Conservation (phyloP, 768 basidiomycete species). For the Trametes meyenii region DNA sequence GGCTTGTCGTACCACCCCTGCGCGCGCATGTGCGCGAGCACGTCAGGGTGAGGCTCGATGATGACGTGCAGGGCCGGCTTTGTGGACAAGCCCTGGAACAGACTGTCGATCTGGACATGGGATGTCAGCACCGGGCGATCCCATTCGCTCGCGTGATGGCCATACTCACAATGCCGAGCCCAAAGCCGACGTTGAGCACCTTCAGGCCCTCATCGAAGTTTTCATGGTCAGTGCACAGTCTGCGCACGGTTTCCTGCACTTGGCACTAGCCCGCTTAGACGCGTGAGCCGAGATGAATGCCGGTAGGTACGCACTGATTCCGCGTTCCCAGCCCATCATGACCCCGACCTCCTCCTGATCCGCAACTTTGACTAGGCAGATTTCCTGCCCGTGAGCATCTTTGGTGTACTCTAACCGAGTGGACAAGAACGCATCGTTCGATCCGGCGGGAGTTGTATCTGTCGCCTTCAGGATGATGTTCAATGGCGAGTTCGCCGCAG, state of each 20-base stretch:
- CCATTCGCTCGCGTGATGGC: background rate
- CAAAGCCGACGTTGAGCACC: conserved; percentile 91
- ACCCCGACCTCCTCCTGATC: conserved; percentile 86
- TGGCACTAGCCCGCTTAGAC: conserved; percentile 33
- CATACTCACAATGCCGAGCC: conserved; percentile 79
- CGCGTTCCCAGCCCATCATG: conserved; percentile 99
- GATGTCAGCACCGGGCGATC: background rate
- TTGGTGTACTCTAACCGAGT: conserved; percentile 68
- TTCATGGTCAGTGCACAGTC: conserved; percentile 58
- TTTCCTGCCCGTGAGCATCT: conserved; percentile 78
- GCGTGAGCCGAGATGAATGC: background rate
- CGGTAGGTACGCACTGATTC: conserved; percentile 58
- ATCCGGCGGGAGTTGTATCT: conserved; percentile 61
- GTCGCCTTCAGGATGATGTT: conserved; percentile 48
- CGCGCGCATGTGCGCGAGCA: conserved; percentile 77
- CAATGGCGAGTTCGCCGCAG: conserved; percentile 30
- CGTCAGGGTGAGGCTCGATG: conserved; percentile 92
- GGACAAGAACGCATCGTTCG: conserved; percentile 68
- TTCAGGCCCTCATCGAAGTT: conserved; percentile 51
- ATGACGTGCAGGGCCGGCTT: conserved; percentile 80
- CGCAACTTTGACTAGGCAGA: conserved; percentile 68
- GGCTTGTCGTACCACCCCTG: conserved; percentile 78
- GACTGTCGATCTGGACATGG: conserved; percentile 68
- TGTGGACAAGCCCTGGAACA: conserved; percentile 68
- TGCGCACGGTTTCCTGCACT: conserved; percentile 79